Base-by-base conservation (phyloP, 352 stramenopile genomes). In the Globisporangium sylvaticum region DNA sequence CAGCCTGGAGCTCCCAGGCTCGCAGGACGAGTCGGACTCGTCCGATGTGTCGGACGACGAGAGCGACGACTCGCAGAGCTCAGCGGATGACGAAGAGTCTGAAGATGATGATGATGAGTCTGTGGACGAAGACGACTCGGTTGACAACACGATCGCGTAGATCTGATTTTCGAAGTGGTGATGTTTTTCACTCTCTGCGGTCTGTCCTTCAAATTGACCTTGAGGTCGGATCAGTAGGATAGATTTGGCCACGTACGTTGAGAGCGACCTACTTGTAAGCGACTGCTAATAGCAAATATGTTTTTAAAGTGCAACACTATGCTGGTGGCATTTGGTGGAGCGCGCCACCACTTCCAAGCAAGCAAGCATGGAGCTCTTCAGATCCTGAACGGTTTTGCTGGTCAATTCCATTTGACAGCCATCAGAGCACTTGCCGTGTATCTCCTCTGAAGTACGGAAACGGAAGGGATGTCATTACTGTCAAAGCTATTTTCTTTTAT, bases 1-100 rank as follows among this genome's bases (percentile, higher is more conserved):
- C 54, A 46, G 37, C 46, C n/a, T 58, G n/a, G 60, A 71, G 3
- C 54, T 60, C 54, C 29, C 18, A 7, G 55, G 68, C 46, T 50
- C 42, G 42, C 42, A 50, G 18, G 42, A 50, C 42, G 42, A 50
- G 42, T 50, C 18, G 6, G 42, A 50, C 18, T 50, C 18, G 5
- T 22, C 42, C 15, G 59, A 70, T 10, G 56, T 58, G 34, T 58
- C 32, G 29, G 24, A 31, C 20, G 60, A 57, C 29, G 34, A 70
- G 7, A 61, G 66, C 15, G 64, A 62, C 32, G 50, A 66, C 32
- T 52, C 24, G 5, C n/a, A 53, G 22, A 53, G 57, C 24, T 42
- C 56, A 10, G 65, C 70, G 1, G 62, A 67, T 44, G 50, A 65
- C 0, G 62, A 75, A 31, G 61, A 54, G 10, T 50, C 20, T 50